Evolutionary conservation across 2,329 filamentous ascomycete species (phyloP).

Genomic region (Helminthosporium solani): DNA sequence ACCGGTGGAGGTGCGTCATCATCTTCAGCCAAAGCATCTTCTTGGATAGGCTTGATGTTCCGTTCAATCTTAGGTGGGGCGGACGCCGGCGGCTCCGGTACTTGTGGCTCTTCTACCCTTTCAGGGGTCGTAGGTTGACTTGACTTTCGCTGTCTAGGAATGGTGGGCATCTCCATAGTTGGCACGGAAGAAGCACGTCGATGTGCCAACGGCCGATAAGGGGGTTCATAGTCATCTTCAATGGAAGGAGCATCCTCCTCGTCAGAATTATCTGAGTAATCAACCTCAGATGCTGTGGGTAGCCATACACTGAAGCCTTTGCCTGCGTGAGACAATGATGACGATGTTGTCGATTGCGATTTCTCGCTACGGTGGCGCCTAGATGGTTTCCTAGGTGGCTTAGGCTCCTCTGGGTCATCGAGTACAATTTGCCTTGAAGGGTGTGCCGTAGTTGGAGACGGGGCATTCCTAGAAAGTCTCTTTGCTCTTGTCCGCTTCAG

Average conservation of each 20-base stretch:
- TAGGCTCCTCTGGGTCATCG: slow-evolving; percentile 32
- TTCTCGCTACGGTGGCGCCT: slow-evolving; percentile 25
- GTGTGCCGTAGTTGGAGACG: slow-evolving; percentile 28
- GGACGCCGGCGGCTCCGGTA: slow-evolving; percentile 24
- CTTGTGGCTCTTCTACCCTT: slow-evolving; percentile 13
- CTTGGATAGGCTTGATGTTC: slow-evolving; percentile 12
- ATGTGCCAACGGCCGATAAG: slow-evolving; percentile 42
- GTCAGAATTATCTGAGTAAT: slow-evolving; percentile 38
- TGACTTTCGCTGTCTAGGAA: slow-evolving; percentile 47
- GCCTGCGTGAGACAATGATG: slow-evolving; percentile 28
- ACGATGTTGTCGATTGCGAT: slow-evolving; percentile 25
- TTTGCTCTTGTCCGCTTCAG: slow-evolving; percentile 44
- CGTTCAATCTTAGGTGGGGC: slow-evolving; percentile 34
- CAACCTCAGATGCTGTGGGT: slow-evolving; percentile 42
- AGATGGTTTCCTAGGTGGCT: slow-evolving; percentile 32
- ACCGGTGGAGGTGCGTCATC: slow-evolving; percentile 43
- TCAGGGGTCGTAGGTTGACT: slow-evolving; percentile 42
- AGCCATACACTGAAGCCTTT: slow-evolving; percentile 54
- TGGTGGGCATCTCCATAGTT: slow-evolving; percentile 47
- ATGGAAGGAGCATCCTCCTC: slow-evolving; percentile 30
- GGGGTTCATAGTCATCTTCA: slow-evolving; percentile 20
- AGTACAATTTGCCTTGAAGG: slow-evolving; percentile 39
- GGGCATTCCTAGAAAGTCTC: slow-evolving; percentile 35
- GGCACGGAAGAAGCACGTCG: slow-evolving; percentile 52
- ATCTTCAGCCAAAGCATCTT: slow-evolving; percentile 19